Percentiles rank a stretch among this genome's conserved stretches.
phyloP scores from a whole-genome alignment of 2,329 filamentous ascomycete genomes.

The Parafenestella ontariensis region DNA sequence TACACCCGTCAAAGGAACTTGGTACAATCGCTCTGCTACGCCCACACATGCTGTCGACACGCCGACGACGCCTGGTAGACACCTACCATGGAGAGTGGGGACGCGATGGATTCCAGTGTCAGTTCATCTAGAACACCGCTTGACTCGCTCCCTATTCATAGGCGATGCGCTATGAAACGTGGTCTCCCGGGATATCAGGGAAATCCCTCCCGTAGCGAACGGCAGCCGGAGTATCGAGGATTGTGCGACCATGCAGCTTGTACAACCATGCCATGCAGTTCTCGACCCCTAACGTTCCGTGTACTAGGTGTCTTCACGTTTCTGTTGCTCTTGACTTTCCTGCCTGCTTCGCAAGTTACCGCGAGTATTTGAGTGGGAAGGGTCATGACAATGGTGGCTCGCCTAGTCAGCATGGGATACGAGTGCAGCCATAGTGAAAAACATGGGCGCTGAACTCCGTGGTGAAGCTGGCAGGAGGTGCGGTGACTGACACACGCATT shows the following conservation, averaged over 20 bases:
- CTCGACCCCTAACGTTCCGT: constrained; percentile 16
- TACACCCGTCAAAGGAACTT: constrained; percentile 9
- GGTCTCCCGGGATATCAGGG: constrained; percentile 14
- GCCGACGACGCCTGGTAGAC: neutral
- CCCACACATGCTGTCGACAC: neutral
- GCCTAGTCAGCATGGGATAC: no score
- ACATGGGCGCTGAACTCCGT: constrained; percentile 2
- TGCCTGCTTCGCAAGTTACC: no score
- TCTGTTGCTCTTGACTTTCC: no score
- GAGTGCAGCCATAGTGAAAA: neutral
- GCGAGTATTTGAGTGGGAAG: neutral
- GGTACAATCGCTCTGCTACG: neutral
- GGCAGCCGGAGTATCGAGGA: constrained; percentile 18
- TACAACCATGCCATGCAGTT: constrained; percentile 12
- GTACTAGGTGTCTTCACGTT: neutral
- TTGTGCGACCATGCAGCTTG: constrained; percentile 21
- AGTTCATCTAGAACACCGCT: constrained; percentile 28
- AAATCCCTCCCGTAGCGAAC: constrained; percentile 19
- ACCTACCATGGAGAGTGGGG: constrained; percentile 7
- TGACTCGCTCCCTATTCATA: constrained; percentile 29
- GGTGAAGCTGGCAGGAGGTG: neutral
- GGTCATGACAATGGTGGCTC: no score
- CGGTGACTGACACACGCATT: constrained; percentile 24
- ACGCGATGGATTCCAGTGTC: constrained; percentile 13
- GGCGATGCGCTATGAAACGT: constrained; percentile 22